Base-by-base conservation (phyloP, 805 yeast species). In the Saturnispora besseyi region DNA sequence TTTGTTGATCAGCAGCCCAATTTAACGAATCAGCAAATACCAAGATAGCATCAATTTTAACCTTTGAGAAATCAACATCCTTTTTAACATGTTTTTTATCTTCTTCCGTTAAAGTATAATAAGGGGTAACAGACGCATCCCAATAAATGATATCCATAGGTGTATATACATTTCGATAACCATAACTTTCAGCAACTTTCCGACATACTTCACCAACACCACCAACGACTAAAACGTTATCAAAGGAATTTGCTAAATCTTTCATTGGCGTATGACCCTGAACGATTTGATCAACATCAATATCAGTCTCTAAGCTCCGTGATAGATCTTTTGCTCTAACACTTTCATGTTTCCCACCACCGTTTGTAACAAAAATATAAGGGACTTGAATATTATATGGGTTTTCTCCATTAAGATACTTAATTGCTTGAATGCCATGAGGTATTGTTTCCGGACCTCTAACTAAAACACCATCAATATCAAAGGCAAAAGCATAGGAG, bases 221-320 rank as follows among this genome's bases (percentile, higher is more conserved):
- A 55, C 96, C 96, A 47, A 88, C 88, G 48, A 88, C 95, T 43
- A 88, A 70, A 5, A 88, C 95, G 50, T 84, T 84, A 51, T 83
- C 70, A 65, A 82, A 80, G 13, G 75, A 71, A 30, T 75, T 76
- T 12, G 82, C 85, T 61, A 87, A 73, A 60, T 86, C 95, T 58
- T 79, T 82, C 93, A 88, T 88, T 32, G 96, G 96, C 1, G 96
- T 88, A 66, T 88, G 96, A 53, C 96, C 95, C 67, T 88, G 96
- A 59, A 88, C 84, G 52, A 88, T 84, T 69, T 88, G 96, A 49
- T 81, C 87, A 41, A 80, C 79, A 11, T 82, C 76, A 52, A 88
- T 78, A 37, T 75, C 75, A 37, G 78, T 67, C 21, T 73, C 77
- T 54, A 88, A 72, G 55, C 87, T 70, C 50, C 74, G 72, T 41